Evolutionary conservation across 805 yeast species (phyloP).

Genomic region (Wickerhamomyces sydowiorum): DNA sequence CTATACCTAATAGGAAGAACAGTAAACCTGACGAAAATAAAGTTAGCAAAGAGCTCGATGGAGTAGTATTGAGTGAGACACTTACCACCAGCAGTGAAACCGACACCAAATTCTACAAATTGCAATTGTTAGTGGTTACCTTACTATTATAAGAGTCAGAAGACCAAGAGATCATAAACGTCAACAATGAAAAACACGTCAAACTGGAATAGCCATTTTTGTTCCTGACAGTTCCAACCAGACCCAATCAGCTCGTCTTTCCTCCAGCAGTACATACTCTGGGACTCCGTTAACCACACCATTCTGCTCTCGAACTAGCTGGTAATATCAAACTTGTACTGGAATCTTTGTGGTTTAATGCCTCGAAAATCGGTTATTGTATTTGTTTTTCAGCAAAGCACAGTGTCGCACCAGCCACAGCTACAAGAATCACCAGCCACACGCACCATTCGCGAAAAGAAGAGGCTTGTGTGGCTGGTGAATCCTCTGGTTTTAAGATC

Average conservation of each 20-base stretch:
- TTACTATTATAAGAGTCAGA: background rate
- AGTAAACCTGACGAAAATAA: slow-evolving; percentile 39
- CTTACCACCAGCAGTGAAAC: slow-evolving; percentile 76
- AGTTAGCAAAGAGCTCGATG: background rate
- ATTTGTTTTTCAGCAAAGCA: background rate
- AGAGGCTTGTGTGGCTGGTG: background rate
- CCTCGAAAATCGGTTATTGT: background rate
- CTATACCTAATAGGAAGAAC: slow-evolving; percentile 74
- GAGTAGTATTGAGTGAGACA: background rate
- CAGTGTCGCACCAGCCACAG: background rate
- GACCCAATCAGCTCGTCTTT: too few species aligned
- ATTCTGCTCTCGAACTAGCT: background rate
- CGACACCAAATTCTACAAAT: slow-evolving; percentile 77
- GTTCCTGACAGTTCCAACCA: too few species aligned
- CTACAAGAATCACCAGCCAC: background rate
- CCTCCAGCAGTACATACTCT: slow-evolving; percentile 43
- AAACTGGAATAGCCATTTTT: too few species aligned
- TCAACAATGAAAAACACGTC: background rate
- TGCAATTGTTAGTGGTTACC: slow-evolving; percentile 3
- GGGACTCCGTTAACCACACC: slow-evolving; percentile 75
- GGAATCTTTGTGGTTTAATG: too few species aligned
- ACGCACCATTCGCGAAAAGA: background rate
- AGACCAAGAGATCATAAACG: background rate
- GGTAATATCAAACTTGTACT: background rate
- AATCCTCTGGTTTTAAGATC: background rate